Conservation (phyloP, 2,329 filamentous ascomycete species). For the Cercospora citrullina region DNA sequence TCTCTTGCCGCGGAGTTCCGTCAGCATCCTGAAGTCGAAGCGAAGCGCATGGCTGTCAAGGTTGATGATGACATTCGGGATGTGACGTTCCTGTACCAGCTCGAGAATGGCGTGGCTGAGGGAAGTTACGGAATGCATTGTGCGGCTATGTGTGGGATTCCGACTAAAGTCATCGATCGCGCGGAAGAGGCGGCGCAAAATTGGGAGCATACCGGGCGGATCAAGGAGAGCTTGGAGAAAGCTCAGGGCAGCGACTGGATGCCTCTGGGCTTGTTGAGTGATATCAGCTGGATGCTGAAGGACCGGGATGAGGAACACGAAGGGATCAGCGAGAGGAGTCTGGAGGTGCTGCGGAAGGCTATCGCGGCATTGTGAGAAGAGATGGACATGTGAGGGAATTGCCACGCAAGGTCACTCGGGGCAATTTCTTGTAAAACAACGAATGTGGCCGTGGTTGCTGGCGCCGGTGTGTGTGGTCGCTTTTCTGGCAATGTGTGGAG, state of each 20-base stretch:
- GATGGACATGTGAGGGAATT: neutral
- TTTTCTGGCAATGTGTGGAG: neutral
- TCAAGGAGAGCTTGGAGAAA: conserved; percentile 84
- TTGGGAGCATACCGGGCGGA: conserved; percentile 91
- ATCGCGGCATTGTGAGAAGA: conserved; percentile 53
- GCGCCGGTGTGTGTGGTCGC: neutral
- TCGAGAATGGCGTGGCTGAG: conserved; percentile 91
- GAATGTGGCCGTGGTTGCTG: neutral
- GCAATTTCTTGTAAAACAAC: neutral
- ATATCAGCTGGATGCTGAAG: conserved; percentile 75
- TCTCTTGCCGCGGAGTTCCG: conserved; percentile 89
- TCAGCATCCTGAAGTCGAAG: conserved; percentile 79
- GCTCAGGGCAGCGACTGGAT: conserved; percentile 72
- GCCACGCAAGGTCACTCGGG: neutral
- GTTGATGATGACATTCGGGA: conserved; percentile 80
- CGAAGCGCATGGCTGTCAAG: conserved; percentile 90
- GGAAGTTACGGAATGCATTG: conserved; percentile 99
- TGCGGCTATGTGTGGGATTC: conserved; percentile 95
- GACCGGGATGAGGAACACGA: conserved; percentile 44
- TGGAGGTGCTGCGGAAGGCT: conserved; percentile 59
- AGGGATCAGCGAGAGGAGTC: conserved; percentile 50
- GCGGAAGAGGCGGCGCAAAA: conserved; percentile 86
- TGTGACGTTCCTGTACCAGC: conserved; percentile 95
- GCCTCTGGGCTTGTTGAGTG: conserved; percentile 81
- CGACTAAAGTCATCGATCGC: conserved; percentile 74